These are phyloP conservation scores for Plasmodium sp. DNA, from an alignment of 169 alveolate species.

Conservation along the genomic window DNA sequence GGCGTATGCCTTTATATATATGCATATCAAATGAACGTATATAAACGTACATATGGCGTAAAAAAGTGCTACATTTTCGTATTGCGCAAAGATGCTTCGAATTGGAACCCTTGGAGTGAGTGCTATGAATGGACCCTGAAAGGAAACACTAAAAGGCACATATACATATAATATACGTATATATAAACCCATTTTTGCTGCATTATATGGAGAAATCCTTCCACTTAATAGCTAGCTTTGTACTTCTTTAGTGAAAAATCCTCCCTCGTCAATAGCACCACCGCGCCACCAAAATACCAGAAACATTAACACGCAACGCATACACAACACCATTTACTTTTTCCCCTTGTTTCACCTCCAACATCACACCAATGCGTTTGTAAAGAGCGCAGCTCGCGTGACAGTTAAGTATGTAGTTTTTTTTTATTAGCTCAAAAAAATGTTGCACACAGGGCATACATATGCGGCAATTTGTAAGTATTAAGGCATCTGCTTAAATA, in stretches of 20 bases:
- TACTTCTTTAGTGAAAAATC: neutral
- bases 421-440: neutral
- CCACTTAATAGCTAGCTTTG: neutral
- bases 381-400: neutral
- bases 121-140: neutral
- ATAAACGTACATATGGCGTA: neutral
- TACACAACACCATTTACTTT: neutral
- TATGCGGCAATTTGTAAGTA: neutral
- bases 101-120: neutral
- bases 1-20: neutral
- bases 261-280: neutral
- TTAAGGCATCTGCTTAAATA: neutral
- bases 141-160: neutral
- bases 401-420: neutral
- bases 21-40: neutral
- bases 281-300: neutral
- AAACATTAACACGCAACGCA: neutral
- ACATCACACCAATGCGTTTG: neutral
- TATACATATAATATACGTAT: neutral
- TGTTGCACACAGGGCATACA: neutral
- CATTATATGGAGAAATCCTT: neutral
- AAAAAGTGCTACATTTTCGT: neutral
- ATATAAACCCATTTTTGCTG: neutral
- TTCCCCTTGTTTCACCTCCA: neutral
- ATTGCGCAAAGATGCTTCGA: neutral